Conservation (phyloP, 2,329 filamentous ascomycete genomes). For the Apiospora phragmitis region DNA sequence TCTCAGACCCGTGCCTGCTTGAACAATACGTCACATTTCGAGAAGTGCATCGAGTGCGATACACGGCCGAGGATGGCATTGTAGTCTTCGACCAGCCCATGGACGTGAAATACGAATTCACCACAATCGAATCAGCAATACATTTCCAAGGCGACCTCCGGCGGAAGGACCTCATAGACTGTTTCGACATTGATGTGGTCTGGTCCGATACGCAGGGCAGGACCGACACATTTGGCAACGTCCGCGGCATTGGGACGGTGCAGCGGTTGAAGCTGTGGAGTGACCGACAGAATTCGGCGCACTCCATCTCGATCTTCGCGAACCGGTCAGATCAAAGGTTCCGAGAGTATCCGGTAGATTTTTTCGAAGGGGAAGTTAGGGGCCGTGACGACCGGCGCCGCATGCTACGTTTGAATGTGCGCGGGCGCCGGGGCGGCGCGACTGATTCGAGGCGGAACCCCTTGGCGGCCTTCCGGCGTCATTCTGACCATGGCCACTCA, state of each 20-base stretch:
- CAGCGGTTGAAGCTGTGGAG: constrained; percentile 55
- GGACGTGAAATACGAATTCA: constrained; percentile 52
- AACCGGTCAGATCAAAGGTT: constrained; percentile 46
- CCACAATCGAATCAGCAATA: constrained; percentile 45
- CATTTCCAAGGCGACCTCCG: constrained; percentile 52
- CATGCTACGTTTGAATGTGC: constrained; percentile 44
- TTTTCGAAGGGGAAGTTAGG: constrained; percentile 49
- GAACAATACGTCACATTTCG: constrained; percentile 50
- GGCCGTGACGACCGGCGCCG: constrained; percentile 46
- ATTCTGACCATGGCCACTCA: constrained; percentile 13
- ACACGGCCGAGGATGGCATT: constrained; percentile 46
- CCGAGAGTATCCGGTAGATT: constrained; percentile 48
- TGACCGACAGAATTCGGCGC: constrained; percentile 47
- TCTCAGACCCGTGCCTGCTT: constrained; percentile 49
- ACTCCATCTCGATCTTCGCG: constrained; percentile 49
- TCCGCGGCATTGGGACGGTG: constrained; percentile 51
- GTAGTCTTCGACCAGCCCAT: constrained; percentile 50
- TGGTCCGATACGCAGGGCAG: constrained; percentile 52
- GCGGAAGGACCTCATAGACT: constrained; percentile 48
- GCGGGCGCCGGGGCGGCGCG: constrained; percentile 41
- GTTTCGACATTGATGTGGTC: constrained; percentile 53
- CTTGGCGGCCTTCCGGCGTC: constrained; percentile 16
- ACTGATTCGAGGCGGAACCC: constrained; percentile 33
- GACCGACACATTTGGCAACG: constrained; percentile 50
- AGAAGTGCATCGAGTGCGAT: constrained; percentile 49